phyloP scores from a whole-genome alignment of 345 rosid species.

The Corymbia maculata region DNA sequence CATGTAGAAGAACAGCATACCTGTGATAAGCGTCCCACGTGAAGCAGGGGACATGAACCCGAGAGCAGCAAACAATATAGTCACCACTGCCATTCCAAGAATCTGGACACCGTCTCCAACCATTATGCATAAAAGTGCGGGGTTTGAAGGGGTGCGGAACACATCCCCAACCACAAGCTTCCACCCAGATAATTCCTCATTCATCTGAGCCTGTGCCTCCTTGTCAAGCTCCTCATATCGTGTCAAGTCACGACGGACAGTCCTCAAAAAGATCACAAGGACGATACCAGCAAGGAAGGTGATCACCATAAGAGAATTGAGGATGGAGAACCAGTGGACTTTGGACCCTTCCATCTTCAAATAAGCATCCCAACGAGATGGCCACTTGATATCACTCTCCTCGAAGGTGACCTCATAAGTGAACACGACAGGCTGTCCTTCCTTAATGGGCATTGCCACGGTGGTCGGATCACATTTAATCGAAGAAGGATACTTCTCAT shows the following conservation, averaged over 20 bases:
- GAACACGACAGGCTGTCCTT: constrained; percentile 60
- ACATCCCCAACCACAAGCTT: constrained; percentile 24
- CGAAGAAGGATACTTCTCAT: constrained; percentile 43
- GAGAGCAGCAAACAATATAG: constrained; percentile 6
- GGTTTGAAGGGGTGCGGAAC: constrained; percentile 8
- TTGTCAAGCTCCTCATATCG: constrained; percentile 86
- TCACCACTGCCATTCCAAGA: constrained; percentile 15
- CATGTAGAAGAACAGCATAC: constrained; percentile 21
- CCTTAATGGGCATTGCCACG: constrained; percentile 62
- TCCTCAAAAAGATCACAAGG: constrained; percentile 80
- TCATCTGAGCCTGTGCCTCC: constrained; percentile 92
- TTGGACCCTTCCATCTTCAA: constrained; percentile 49
- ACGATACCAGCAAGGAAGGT: constrained; percentile 88
- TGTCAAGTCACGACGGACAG: constrained; percentile 78
- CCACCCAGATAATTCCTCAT: constrained; percentile 75
- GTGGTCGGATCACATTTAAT: constrained; percentile 67
- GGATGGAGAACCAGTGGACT: constrained; percentile 89
- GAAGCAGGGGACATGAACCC: constrained; percentile 20
- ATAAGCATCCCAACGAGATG: constrained; percentile 75
- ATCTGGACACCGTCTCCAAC: constrained; percentile 16
- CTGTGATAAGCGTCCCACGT: constrained; percentile 15
- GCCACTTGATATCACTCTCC: constrained; percentile 82
- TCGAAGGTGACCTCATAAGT: constrained; percentile 71
- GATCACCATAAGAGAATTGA: constrained; percentile 69
- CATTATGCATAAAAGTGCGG: constrained; percentile 4